Percentiles rank a stretch among this genome's conserved stretches.
phyloP scores from a whole-genome alignment of 768 basidiomycete genomes.

The Naganishia friedmannii region DNA sequence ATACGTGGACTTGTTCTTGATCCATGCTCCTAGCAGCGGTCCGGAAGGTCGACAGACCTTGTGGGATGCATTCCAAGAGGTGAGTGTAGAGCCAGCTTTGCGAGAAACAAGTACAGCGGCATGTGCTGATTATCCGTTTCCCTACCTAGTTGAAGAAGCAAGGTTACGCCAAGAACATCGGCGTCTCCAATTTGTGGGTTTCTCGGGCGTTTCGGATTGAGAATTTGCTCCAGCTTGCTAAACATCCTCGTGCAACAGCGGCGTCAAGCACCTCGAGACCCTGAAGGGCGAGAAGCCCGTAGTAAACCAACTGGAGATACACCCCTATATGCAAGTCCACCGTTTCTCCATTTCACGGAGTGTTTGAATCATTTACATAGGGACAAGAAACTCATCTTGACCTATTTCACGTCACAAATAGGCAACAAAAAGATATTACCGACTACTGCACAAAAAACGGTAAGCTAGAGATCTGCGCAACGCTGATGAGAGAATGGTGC shows the following conservation, averaged over 20 bases:
- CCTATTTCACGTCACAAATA: too few species aligned
- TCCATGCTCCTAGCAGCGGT: constrained; percentile 52
- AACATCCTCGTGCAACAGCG: constrained; percentile 29
- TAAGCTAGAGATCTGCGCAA: not conserved
- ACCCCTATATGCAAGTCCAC: too few species aligned
- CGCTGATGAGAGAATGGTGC: not conserved
- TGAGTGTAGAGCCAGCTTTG: too few species aligned
- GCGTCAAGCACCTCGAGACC: constrained; percentile 44
- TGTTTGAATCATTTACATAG: too few species aligned
- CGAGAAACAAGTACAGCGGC: not conserved
- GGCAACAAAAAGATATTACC: constrained; percentile 74
- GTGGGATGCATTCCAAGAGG: constrained; percentile 43
- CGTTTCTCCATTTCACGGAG: too few species aligned
- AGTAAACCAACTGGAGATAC: constrained; percentile 46
- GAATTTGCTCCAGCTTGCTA: too few species aligned
- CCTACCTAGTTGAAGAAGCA: constrained; percentile 35
- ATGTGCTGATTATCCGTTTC: not conserved
- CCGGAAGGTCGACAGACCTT: constrained; percentile 46
- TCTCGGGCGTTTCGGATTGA: not conserved
- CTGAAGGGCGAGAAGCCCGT: constrained; percentile 45
- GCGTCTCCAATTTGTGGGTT: constrained; percentile 50
- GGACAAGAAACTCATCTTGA: too few species aligned
- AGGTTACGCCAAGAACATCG: constrained; percentile 45
- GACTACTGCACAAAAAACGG: constrained; percentile 65
- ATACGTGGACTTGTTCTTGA: constrained; percentile 51